Percentiles rank a stretch among this genome's conserved stretches.
These are phyloP conservation scores for Cydonia oblonga DNA, from an alignment of 331 rosid genomes.

Conservation along the genomic window DNA sequence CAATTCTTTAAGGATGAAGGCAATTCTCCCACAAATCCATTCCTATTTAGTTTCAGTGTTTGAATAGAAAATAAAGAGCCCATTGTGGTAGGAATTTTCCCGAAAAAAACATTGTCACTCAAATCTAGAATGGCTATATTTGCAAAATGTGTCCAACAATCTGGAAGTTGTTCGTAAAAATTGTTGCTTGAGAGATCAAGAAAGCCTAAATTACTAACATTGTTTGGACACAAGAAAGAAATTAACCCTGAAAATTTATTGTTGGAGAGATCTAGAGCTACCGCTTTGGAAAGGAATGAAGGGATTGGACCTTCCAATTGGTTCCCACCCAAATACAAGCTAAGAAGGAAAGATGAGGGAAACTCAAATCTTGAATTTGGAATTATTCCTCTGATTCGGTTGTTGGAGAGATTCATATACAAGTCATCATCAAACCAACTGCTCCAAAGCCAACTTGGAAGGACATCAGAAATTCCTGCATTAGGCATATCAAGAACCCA, in stretches of 20 bases:
- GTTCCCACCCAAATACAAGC: not conserved
- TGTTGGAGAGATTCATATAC: not conserved
- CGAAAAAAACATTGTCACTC: no score
- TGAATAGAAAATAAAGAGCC: no score
- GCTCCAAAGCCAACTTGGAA: not conserved
- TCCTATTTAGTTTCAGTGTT: no score
- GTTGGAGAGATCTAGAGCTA: not conserved
- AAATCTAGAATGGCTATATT: no score
- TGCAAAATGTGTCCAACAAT: no score
- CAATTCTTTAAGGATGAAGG: no score
- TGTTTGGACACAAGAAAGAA: not conserved
- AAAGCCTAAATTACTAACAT: not conserved
- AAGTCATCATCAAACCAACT: no score
- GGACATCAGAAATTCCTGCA: not conserved
- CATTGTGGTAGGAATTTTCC: no score
- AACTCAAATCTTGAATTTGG: not conserved
- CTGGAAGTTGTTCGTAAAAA: no score
- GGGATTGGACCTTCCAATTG: not conserved
- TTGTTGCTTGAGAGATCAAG: not conserved
- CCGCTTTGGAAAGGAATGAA: not conserved
- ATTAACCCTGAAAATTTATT: not conserved
- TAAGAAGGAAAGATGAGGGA: accelerated
- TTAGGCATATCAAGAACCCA: not conserved
- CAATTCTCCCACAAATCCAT: no score
- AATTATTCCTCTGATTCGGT: not conserved